Evolutionary conservation across 2,329 filamentous ascomycete species (phyloP), one percentile per base, ranked within the genome.

Genomic region (Talaromyces marneffei): DNA sequence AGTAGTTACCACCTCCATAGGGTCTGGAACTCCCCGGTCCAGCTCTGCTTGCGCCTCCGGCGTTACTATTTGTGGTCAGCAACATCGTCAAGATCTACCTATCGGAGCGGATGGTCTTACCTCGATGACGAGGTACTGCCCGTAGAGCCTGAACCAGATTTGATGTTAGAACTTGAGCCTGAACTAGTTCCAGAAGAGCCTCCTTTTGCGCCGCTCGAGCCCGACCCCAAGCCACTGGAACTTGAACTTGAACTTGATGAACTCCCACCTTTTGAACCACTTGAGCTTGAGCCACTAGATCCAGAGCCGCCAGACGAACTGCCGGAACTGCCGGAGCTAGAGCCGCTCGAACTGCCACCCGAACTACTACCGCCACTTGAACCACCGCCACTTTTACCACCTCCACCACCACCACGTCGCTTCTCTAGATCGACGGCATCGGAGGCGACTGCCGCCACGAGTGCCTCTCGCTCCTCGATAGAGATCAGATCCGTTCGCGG

Each of bases 1-100:
- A 87, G 70, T 79, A 84, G 39, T 69, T 71, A 10, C 80, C 80
- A 39, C 79, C 77, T 20, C 81, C 82, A 65, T 57, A 63, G 18
- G 53, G 44, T 56, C 42, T 48, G 7, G 61, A 20, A 2, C 52
- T 57, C 8, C 61, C 57, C 4, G 61, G 60, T 42, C 61, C 61
- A 3, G 57, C 16, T 10, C 18, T 52, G 3, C 57, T 50, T 20
- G 57, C 31, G 18, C 61, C 61, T 23, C 61, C 61, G 35, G 48
- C 12, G 31, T 59, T 60, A 50, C 61, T 63, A 27, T 4, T 48
- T 6, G n/a, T 10, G 10, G 46, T 37, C 39, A 59, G 48, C 20
- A 14, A 20, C 10, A 18, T 37, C 14, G 33, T 14, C 18, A 54
- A 10, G n/a, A 27, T 14, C 23, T 18, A 16, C n/a, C n/a, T 14